Conservation (phyloP, 1,284 basidiomycete species). For the Malassezia japonica region DNA sequence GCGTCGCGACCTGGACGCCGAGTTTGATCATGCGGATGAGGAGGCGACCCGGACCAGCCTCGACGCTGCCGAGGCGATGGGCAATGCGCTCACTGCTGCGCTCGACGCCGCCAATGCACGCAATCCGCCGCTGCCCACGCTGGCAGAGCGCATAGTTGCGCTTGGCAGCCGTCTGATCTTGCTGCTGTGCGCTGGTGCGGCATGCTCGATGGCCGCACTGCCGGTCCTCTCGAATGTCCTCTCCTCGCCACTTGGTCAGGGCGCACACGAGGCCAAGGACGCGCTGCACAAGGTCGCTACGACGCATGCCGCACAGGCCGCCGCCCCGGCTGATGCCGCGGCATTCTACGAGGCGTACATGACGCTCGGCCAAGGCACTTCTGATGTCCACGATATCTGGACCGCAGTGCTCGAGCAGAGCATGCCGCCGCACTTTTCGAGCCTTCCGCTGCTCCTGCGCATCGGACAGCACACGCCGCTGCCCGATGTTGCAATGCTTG, state of each 20-base stretch:
- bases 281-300: not conserved
- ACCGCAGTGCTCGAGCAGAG: not conserved
- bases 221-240: not conserved
- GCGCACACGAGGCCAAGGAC: not conserved
- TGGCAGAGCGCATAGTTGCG: not conserved
- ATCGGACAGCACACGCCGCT: not conserved
- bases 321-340: not conserved
- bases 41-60: not conserved
- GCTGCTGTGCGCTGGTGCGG: not conserved
- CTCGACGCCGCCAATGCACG: constrained; percentile 2
- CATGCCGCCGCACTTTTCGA: not conserved
- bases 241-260: not conserved
- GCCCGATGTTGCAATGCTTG: not conserved
- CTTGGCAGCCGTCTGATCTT: not conserved
- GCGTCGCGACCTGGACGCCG: not conserved
- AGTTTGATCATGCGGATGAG: not conserved
- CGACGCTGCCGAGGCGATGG: not conserved
- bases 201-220: not conserved
- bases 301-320: not conserved
- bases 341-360: constrained; percentile 11
- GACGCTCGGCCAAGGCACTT: not conserved
- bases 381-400: not conserved
- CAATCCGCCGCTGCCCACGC: not conserved
- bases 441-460: constrained; percentile 2
- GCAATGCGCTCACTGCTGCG: not conserved